Conservation (phyloP, 345 rosid species). For the Abelmoschus esculentus region DNA sequence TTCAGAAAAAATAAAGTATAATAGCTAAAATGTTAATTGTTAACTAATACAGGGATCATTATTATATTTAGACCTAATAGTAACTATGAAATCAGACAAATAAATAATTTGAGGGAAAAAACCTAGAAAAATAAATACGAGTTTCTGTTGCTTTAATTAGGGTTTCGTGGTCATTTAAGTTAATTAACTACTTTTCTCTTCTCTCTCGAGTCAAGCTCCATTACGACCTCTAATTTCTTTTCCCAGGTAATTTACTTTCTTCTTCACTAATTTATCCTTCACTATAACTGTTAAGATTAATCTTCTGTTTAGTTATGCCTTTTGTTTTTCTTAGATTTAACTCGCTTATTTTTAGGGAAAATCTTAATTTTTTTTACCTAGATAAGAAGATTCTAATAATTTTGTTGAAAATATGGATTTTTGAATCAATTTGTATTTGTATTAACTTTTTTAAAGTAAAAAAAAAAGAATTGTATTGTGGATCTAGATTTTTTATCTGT, state of each 20-base stretch:
- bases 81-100: too few species aligned
- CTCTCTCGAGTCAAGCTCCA: background rate
- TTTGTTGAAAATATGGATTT: background rate
- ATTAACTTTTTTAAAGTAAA: background rate
- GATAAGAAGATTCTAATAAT: background rate
- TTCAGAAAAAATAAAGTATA: too few species aligned
- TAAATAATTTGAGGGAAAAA: too few species aligned
- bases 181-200: background rate
- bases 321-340: background rate
- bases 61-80: too few species aligned
- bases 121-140: background rate
- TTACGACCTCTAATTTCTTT: background rate
- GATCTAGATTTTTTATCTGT: background rate
- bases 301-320: background rate
- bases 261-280: background rate
- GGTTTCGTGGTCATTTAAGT: background rate
- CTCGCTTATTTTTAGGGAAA: background rate
- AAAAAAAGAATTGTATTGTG: too few species aligned
- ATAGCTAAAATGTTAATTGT: too few species aligned
- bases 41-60: too few species aligned
- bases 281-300: background rate
- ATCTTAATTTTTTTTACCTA: background rate
- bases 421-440: background rate
- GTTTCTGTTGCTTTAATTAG: background rate
- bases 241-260: background rate